Conservation (phyloP, 2,329 filamentous ascomycete species). For the Elsinoe ampelina region DNA sequence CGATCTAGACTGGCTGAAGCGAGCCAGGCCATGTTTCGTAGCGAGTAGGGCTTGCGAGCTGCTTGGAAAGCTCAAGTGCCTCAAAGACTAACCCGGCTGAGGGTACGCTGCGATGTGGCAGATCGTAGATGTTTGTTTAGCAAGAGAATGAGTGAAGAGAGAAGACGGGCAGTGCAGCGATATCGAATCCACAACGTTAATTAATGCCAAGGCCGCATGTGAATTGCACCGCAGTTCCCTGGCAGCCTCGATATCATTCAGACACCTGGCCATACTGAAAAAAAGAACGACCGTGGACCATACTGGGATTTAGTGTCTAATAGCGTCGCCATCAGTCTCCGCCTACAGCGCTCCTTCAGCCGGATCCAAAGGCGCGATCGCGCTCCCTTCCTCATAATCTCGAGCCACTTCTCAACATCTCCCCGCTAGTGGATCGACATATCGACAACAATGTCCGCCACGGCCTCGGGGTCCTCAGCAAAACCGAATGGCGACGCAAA, state of each 20-base stretch:
- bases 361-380: background rate
- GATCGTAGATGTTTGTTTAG: too few species aligned
- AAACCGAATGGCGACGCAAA: slow-evolving; percentile 31
- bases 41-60: too few species aligned
- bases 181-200: too few species aligned
- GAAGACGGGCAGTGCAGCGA: too few species aligned
- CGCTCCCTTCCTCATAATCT: background rate
- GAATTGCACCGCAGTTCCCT: background rate
- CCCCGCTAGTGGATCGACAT: background rate
- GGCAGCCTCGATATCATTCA: slow-evolving; percentile 1
- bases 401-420: background rate
- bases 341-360: too few species aligned
- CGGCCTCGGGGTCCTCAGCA: slow-evolving; percentile 32
- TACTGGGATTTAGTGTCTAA: background rate
- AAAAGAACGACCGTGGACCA: background rate
- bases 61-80: too few species aligned
- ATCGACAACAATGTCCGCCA: slow-evolving; percentile 32
- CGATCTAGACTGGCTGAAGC: too few species aligned
- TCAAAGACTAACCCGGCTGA: too few species aligned
- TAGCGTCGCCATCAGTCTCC: background rate
- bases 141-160: too few species aligned
- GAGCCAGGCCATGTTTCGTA: too few species aligned
- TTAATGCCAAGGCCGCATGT: background rate
- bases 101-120: too few species aligned
- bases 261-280: background rate